Percentiles rank a stretch among this genome's conserved stretches.
Evolutionary conservation across 1,284 basidiomycete species (phyloP).

Genomic region (Violaceomyces palustris): DNA sequence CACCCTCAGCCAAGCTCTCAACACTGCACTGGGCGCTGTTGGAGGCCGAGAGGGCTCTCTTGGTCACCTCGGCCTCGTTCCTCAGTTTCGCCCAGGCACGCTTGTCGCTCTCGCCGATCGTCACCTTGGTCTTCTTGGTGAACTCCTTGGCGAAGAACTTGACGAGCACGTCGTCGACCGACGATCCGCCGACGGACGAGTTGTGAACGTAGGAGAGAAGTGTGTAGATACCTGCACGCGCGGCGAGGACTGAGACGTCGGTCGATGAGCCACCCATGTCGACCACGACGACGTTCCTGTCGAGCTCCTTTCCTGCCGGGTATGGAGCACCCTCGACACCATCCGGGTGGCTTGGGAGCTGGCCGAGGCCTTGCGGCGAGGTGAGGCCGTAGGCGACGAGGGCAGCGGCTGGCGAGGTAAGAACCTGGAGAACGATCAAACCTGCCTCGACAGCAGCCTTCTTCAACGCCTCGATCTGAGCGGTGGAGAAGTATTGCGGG

Average conservation of each 20-base stretch:
- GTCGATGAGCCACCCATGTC: constrained; percentile 62
- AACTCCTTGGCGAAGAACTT: constrained; percentile 94
- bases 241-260: constrained; percentile 57
- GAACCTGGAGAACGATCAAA: constrained; percentile 71
- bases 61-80: constrained; percentile 89
- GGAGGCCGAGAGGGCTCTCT: constrained; percentile 83
- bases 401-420: constrained; percentile 76
- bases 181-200: constrained; percentile 60
- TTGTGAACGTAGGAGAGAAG: constrained; percentile 57
- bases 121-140: constrained; percentile 87
- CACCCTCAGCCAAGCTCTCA: constrained; percentile 88
- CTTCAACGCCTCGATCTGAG: constrained; percentile 68
- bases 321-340: constrained; percentile 53
- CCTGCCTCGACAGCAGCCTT: constrained; percentile 70
- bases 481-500: constrained; percentile 68
- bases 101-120: constrained; percentile 59
- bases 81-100: constrained; percentile 89
- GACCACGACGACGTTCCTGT: constrained; percentile 60
- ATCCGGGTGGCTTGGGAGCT: constrained; percentile 46
- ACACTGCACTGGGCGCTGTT: constrained; percentile 82
- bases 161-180: constrained; percentile 76
- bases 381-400: constrained; percentile 58
- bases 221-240: constrained; percentile 59
- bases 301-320: constrained; percentile 55
- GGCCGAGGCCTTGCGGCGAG: constrained; percentile 56